phyloP scores from a whole-genome alignment of 306 rosid species.

The Cucurbita pepo region DNA sequence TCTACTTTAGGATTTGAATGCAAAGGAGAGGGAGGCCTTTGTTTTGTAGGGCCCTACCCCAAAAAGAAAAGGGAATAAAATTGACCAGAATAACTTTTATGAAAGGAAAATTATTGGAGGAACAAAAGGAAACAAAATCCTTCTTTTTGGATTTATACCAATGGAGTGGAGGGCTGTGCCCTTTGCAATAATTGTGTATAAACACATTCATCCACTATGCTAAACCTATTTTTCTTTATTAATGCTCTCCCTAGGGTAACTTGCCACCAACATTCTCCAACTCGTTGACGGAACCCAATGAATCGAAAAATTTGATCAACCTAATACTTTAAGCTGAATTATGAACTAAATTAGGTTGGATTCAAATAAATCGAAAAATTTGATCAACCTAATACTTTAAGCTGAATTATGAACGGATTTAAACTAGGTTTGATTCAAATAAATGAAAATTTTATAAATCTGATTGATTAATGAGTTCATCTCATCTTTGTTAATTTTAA shows the following conservation, averaged over 20 bases:
- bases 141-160: constrained; percentile 4
- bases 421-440: too few relatives aligned
- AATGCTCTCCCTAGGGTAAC: neutral
- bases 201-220: constrained; percentile 1
- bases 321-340: too few relatives aligned
- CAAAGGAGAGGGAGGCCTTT: neutral
- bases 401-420: too few relatives aligned
- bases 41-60: neutral
- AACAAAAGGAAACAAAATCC: constrained; percentile 7
- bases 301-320: too few relatives aligned
- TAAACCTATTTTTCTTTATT: constrained; percentile 2
- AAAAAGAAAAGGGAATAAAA: neutral
- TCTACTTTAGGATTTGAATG: constrained; percentile 1
- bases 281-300: too few relatives aligned
- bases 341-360: too few relatives aligned
- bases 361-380: too few relatives aligned
- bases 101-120: neutral
- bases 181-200: neutral
- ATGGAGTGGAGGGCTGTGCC: neutral
- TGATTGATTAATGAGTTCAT: too few relatives aligned
- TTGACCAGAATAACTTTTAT: neutral
- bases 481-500: too few relatives aligned
- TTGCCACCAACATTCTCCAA: neutral
- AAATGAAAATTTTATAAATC: too few relatives aligned
- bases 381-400: too few relatives aligned